Evolutionary conservation across 1,139 yeast species (phyloP).

Genomic region (Lodderomyces metapsilosis): DNA sequence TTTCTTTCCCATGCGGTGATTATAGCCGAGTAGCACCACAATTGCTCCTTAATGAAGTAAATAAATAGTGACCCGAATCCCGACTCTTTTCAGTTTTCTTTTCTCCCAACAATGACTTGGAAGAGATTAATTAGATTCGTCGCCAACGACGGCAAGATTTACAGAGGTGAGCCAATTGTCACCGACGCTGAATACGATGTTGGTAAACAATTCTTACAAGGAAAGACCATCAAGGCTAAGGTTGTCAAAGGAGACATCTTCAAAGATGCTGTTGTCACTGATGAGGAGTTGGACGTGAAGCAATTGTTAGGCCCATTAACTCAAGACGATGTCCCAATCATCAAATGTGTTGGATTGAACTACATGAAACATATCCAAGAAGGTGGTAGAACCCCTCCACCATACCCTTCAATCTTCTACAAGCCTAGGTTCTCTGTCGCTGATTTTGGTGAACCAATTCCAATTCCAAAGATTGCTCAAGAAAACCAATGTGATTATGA

Average conservation of each 20-base stretch:
- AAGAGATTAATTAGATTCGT: conserved; percentile 1
- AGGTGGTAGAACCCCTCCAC: conserved; percentile 1
- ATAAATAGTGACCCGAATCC: too few relatives aligned
- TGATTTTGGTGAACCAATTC: conserved; percentile 1
- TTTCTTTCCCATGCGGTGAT: too few relatives aligned
- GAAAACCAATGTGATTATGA: conserved; percentile 1
- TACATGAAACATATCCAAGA: conserved; percentile 1
- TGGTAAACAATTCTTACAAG: not conserved
- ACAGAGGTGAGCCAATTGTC: conserved; percentile 1
- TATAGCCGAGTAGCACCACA: too few relatives aligned
- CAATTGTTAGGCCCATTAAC: conserved; percentile 1
- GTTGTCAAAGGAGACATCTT: not conserved
- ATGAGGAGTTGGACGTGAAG: not conserved
- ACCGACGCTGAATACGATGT: conserved; percentile 1
- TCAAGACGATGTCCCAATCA: not conserved
- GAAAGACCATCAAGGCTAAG: not conserved
- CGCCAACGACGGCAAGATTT: not conserved
- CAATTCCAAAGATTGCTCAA: conserved; percentile 1
- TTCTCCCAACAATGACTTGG: not conserved
- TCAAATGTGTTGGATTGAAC: not conserved
- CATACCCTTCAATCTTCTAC: not conserved
- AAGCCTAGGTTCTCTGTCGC: not conserved
- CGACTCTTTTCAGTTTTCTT: not conserved
- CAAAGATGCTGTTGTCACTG: not conserved
- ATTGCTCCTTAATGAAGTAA: too few relatives aligned